phyloP scores from a whole-genome alignment of 805 yeast genomes.

The Yamadazyma endophytica region DNA sequence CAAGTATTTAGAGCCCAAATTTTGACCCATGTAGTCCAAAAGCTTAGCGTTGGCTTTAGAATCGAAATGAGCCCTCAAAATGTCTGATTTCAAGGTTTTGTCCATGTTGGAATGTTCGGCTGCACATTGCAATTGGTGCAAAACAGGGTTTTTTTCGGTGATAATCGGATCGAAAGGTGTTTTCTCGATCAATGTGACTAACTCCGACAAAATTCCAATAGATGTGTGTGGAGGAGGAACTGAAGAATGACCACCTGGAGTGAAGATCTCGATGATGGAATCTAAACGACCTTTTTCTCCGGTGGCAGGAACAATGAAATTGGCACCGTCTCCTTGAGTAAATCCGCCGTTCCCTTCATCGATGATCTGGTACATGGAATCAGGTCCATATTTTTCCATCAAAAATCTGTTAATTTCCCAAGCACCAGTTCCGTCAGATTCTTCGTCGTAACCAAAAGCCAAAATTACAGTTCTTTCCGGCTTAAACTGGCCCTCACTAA shows the following conservation, averaged over 20 bases:
- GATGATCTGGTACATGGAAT: slow-evolving; percentile 39
- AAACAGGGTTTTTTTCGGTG: slow-evolving; percentile 40
- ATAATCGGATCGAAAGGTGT: slow-evolving; percentile 31
- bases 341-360: slow-evolving; percentile 35
- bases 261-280: slow-evolving; percentile 31
- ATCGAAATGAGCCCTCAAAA: slow-evolving; percentile 33
- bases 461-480: slow-evolving; percentile 42
- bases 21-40: slow-evolving; percentile 26
- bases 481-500: slow-evolving; percentile 25
- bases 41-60: slow-evolving; percentile 31
- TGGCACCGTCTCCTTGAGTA: slow-evolving; percentile 23
- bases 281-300: slow-evolving; percentile 47
- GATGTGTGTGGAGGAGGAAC: slow-evolving; percentile 48
- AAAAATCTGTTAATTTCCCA: slow-evolving; percentile 28
- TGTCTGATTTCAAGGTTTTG: slow-evolving; percentile 23
- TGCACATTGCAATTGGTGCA: slow-evolving; percentile 38
- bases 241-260: slow-evolving; percentile 50
- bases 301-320: slow-evolving; percentile 41
- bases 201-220: slow-evolving; percentile 42
- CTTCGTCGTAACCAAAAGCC: slow-evolving; percentile 50
- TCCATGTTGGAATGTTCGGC: slow-evolving; percentile 39
- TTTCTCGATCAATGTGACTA: slow-evolving; percentile 35
- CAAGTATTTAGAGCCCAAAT: slow-evolving; percentile 26
- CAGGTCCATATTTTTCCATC: slow-evolving; percentile 31
- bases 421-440: slow-evolving; percentile 38